Evolutionary conservation across 2,329 filamentous ascomycete species (phyloP).

Genomic region (Ustilaginoidea virens): DNA sequence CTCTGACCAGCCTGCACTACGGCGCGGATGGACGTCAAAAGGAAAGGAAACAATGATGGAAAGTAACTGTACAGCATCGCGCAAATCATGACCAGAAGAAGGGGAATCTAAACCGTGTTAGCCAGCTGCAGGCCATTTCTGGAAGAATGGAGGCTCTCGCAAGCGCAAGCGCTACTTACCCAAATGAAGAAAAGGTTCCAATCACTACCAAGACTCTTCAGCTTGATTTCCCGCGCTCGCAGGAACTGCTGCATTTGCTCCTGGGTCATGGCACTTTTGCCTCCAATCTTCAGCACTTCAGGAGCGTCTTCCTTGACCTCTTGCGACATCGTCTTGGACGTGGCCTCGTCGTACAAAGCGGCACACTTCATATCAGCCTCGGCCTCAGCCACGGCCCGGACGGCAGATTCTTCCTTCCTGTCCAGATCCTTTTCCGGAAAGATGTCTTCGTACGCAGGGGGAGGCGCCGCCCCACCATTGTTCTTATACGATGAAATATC

Average conservation of each 20-base stretch:
- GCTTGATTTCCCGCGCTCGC: conserved; percentile 42
- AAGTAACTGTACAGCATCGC: conserved; percentile 35
- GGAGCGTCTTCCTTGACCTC: conserved; percentile 25
- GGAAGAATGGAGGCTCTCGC: no score
- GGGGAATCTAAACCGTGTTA: conserved; percentile 25
- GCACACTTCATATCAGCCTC: conserved; percentile 44
- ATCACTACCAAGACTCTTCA: conserved; percentile 48
- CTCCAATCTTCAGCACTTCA: conserved; percentile 40
- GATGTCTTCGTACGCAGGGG: conserved; percentile 67
- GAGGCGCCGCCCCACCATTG: conserved; percentile 31
- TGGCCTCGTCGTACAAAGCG: conserved; percentile 31
- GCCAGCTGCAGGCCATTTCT: neutral
- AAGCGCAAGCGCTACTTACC: conserved; percentile 27
- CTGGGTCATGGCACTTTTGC: conserved; percentile 47
- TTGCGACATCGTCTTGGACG: conserved; percentile 15
- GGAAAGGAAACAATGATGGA: conserved; percentile 27
- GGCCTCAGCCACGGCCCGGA: conserved; percentile 40
- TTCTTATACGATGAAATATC: conserved; percentile 41
- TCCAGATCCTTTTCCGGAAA: conserved; percentile 44
- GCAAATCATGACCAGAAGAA: conserved; percentile 30
- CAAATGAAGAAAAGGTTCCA: conserved; percentile 54
- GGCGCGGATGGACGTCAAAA: conserved; percentile 18
- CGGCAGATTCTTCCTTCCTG: conserved; percentile 41
- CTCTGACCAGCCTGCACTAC: conserved; percentile 14
- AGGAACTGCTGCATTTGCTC: conserved; percentile 50